Percentiles rank a stretch among this genome's conserved stretches.
Conservation (phyloP, 1,284 basidiomycete species). For the Papiliotrema fonsecae region DNA sequence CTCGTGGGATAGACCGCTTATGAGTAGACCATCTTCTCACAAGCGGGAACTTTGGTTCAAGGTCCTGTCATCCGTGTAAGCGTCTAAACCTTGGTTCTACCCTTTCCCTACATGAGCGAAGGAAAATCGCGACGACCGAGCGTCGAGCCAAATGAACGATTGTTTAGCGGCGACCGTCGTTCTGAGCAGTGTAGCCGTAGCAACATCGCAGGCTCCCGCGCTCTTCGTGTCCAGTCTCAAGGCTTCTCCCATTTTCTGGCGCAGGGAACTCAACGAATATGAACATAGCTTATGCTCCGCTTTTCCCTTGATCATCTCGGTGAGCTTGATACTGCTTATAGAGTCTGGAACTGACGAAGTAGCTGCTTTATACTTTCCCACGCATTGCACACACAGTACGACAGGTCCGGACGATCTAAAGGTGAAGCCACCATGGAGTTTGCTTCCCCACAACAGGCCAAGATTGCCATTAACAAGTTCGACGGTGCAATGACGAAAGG, state of each 20-base stretch:
- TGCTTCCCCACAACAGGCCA: constrained; percentile 71
- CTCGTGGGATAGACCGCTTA: constrained; percentile 1
- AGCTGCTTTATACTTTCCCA: too few relatives aligned
- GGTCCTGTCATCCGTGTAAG: constrained; percentile 88
- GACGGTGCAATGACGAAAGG: constrained; percentile 88
- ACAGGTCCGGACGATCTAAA: constrained; percentile 87
- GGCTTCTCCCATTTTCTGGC: too few relatives aligned
- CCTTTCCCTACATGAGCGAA: background rate
- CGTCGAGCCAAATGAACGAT: too few relatives aligned
- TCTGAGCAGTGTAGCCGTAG: too few relatives aligned
- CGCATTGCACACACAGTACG: constrained; percentile 63
- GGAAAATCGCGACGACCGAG: too few relatives aligned
- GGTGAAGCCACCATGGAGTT: constrained; percentile 80
- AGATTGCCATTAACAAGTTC: constrained; percentile 76
- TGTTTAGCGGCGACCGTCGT: too few relatives aligned
- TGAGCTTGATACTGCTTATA: too few relatives aligned
- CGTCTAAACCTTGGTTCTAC: constrained; percentile 21
- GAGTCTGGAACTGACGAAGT: too few relatives aligned
- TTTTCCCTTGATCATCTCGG: constrained; percentile 13
- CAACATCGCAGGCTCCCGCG: too few relatives aligned
- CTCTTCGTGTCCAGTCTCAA: too few relatives aligned
- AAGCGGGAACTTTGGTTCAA: constrained; percentile 84
- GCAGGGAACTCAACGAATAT: too few relatives aligned
- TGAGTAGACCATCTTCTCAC: constrained; percentile 76
- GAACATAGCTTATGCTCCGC: constrained; percentile 24